Evolutionary conservation across 176 grass and related monocot species (phyloP), one percentile per base, ranked within the genome.

Genomic region (Eragrostis nindensis): DNA sequence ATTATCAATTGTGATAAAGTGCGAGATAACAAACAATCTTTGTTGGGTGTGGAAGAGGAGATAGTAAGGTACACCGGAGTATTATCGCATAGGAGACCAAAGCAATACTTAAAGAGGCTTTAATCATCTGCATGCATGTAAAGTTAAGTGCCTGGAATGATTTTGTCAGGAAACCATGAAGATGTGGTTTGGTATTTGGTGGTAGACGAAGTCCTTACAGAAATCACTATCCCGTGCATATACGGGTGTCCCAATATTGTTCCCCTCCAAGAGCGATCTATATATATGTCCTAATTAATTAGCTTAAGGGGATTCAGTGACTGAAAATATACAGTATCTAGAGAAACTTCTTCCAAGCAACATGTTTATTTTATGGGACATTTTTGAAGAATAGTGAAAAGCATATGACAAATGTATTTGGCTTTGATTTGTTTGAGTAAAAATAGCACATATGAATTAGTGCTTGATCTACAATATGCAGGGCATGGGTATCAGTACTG

Each of bases 81-180:
- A 71, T 82, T 89, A 89, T 85, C 82, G 41, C 87, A 89, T 89
- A 64, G 29, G 45, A 29, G 75, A 7, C 78, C 77, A 80, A 80
- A 85, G 70, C 30, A 81, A 63, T 75, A 15, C 62, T 66, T 70
- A 85, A 89, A 81, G 82, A 77, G 40, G 78, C 47, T 85, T 85
- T 85, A 81, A 77, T 49, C 71, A 26, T 21, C 38, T 24, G 64
- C 71, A 84, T 54, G 87, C 80, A 84, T 76, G 26, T 72, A 59
- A 72, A 77, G 66, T 56, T 66, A 55, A 76, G 47, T 42, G 62
- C 46, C 57, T 59, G 77, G 69, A 73, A 83, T 79, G 3, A 50
- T 47, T 83, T 32, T 78, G 42, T 70, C 47, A 70, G 46, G 82
- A 57, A 85, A 81, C 71, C 52, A 80, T 59, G 49, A 78, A n/a